Evolutionary conservation across 495 filamentous ascomycete genomes (phyloP).

Genomic region (Aspergillus ellipticus): DNA sequence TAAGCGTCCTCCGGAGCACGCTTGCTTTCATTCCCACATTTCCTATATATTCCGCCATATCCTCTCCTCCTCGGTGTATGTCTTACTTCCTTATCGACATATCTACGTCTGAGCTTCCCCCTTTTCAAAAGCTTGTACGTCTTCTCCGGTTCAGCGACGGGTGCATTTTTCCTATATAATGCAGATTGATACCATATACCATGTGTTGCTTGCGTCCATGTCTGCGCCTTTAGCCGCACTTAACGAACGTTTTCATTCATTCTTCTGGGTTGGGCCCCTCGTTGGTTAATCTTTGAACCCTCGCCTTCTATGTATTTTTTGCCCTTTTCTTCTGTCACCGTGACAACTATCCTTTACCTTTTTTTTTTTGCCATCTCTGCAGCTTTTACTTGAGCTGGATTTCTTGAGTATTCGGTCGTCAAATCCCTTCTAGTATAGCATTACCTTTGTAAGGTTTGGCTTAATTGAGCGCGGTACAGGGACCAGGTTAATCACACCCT

Average conservation of each 20-base stretch:
- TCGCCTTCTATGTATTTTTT: not conserved
- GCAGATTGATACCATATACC: slow-evolving; percentile 42
- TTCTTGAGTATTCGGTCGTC: not conserved
- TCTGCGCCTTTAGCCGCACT: slow-evolving; percentile 16
- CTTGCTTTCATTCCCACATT: slow-evolving; percentile 6
- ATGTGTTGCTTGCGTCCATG: slow-evolving; percentile 16
- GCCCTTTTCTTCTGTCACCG: not conserved
- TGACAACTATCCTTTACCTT: not conserved
- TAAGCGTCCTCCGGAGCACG: slow-evolving; percentile 16
- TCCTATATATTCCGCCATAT: not conserved
- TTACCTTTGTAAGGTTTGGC: not conserved
- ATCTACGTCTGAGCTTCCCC: not conserved
- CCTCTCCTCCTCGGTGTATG: not conserved
- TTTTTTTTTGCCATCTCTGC: not conserved
- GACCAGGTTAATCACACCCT: not conserved
- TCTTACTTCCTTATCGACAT: not conserved
- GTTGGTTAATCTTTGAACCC: not conserved
- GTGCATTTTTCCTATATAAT: slow-evolving; percentile 18
- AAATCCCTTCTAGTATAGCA: not conserved
- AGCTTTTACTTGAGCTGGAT: not conserved
- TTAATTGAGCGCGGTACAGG: not conserved
- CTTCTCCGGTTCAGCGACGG: slow-evolving; percentile 17
- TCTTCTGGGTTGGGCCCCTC: slow-evolving; percentile 7
- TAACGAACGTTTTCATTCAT: slow-evolving; percentile 18
- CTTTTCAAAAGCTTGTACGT: slow-evolving; percentile 12